These are phyloP conservation scores for Hypoxylon cercidicola DNA, from an alignment of 495 filamentous ascomycete genomes.

Conservation along the genomic window DNA sequence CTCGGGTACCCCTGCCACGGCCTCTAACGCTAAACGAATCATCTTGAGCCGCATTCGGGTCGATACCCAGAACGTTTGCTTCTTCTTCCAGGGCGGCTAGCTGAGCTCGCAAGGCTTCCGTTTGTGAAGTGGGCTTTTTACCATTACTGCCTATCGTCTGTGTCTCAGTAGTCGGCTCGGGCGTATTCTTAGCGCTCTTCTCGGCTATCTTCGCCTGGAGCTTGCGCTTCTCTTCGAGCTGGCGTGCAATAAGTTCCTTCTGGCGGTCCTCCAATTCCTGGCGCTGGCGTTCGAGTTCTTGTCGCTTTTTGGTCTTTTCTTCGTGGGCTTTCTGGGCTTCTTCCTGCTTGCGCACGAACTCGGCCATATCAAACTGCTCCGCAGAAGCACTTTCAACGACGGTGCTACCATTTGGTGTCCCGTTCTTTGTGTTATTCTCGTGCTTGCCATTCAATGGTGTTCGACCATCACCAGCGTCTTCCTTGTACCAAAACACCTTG, in stretches of 20 bases:
- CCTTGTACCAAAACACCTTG: conserved; percentile 95
- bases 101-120: conserved; percentile 75
- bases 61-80: conserved; percentile 81
- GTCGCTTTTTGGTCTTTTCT: conserved; percentile 76
- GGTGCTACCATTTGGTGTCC: conserved; percentile 18
- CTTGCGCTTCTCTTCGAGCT: conserved; percentile 78
- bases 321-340: conserved; percentile 84
- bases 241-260: conserved; percentile 77
- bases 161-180: conserved; percentile 18
- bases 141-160: conserved; percentile 20
- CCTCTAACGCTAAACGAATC: conserved; percentile 51
- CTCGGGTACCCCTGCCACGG: conserved; percentile 45
- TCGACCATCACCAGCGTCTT: conserved; percentile 57
- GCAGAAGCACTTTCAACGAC: conserved; percentile 44
- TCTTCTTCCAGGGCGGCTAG: conserved; percentile 86
- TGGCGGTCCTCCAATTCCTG: conserved; percentile 79
- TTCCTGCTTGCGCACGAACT: conserved; percentile 78
- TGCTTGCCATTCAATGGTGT: conserved; percentile 33
- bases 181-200: conserved; percentile 56
- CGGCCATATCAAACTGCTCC: conserved; percentile 77
- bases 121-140: conserved; percentile 49
- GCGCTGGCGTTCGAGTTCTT: conserved; percentile 76
- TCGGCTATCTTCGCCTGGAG: conserved; percentile 64
- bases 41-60: conserved; percentile 60
- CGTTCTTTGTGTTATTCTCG: conserved; percentile 38